Base-by-base conservation (phyloP, 1,284 basidiomycete genomes). In the Mycosarcoma maydis region DNA sequence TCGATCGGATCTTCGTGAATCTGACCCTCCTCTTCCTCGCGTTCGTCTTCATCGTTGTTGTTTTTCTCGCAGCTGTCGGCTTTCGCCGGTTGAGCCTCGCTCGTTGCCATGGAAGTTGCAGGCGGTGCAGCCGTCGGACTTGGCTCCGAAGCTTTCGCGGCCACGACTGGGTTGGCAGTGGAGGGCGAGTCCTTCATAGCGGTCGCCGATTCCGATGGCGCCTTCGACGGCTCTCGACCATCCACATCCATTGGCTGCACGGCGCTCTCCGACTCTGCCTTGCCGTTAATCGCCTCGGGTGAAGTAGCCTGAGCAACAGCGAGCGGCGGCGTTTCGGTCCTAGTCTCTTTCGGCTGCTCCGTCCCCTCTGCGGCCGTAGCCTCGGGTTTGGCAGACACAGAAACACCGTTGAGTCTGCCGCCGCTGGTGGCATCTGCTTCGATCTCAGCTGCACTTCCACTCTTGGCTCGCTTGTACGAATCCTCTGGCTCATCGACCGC, bases 391-490 rank as follows among this genome's bases (percentile, higher is more conserved):
- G 27, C 33, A 17, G 43, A 16, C 7, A 3, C 56, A 19, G 50
- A 26, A 19, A 19, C 34, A 5, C 36, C 46, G 26, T 47, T 45
- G 11, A 34, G 27, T 17, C 30, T 27, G 27, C 3, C 37, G 7
- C 17, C 27, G 20, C 32, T 14, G 24, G 17, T 37, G 6, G 38
- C 11, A 10, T 45, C 49, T 6, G 30, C 57, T 14, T 44, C 58
- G 10, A 36, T 44, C 16, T 43, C 56, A 23, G 38, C 17, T 9
- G 47, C 47, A 24, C 51, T 52, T 22, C 53, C 49, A 27, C 55
- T 72, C 54, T 58, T 72, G 38, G 55, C 57, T 13, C 68, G 57
- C 49, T 72, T 72, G 50, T 53, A 51, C 30, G 58, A 48, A 22
- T 67, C 68, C 6, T 72, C 68, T 3, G 33, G 36, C 10, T 40